Conservation (phyloP, 2,329 filamentous ascomycete genomes). For the Pestalotiopsis fici region DNA sequence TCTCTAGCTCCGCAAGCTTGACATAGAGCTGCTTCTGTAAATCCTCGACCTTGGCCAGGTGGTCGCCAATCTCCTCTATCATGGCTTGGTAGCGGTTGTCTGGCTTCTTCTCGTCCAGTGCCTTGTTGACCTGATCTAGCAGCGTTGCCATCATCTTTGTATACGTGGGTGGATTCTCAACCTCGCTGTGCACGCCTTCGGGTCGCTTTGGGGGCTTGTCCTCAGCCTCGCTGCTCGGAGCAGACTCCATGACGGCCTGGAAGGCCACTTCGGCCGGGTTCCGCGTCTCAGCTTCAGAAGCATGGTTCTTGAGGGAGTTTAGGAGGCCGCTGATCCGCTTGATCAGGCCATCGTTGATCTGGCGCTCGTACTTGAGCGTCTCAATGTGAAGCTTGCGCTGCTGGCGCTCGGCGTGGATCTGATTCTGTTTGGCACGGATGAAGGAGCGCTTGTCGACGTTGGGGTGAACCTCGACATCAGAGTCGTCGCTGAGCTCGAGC, state of each 20-base stretch:
- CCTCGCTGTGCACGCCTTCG: slow-evolving; percentile 75
- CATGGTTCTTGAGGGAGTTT: slow-evolving; percentile 72
- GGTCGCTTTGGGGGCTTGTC: slow-evolving; percentile 75
- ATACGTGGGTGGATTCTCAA: slow-evolving; percentile 77
- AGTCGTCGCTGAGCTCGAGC: slow-evolving; percentile 96
- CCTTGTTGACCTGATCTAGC: slow-evolving; percentile 87
- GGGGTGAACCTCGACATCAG: slow-evolving; percentile 95
- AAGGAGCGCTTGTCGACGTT: slow-evolving; percentile 99
- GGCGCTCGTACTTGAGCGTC: slow-evolving; percentile 87
- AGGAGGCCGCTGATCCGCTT: slow-evolving; percentile 81
- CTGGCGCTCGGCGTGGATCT: slow-evolving; percentile 90
- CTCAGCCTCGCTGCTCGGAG: slow-evolving; percentile 66
- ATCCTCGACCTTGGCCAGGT: slow-evolving; percentile 75
- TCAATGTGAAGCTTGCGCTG: slow-evolving; percentile 88
- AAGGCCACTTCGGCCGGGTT: slow-evolving; percentile 84
- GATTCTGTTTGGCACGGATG: slow-evolving; percentile 95
- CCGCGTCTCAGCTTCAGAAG: slow-evolving; percentile 63
- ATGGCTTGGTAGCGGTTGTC: slow-evolving; percentile 73
- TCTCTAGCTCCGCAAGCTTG: slow-evolving; percentile 81
- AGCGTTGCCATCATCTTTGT: slow-evolving; percentile 99
- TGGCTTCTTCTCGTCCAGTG: slow-evolving; percentile 75
- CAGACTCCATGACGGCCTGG: slow-evolving; percentile 82
- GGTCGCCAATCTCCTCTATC: slow-evolving; percentile 74
- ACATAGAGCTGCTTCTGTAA: slow-evolving; percentile 74
- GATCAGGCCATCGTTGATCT: slow-evolving; percentile 90